Conservation (phyloP, 164 flowering plant genomes). For the Umbilicus rupestris region DNA sequence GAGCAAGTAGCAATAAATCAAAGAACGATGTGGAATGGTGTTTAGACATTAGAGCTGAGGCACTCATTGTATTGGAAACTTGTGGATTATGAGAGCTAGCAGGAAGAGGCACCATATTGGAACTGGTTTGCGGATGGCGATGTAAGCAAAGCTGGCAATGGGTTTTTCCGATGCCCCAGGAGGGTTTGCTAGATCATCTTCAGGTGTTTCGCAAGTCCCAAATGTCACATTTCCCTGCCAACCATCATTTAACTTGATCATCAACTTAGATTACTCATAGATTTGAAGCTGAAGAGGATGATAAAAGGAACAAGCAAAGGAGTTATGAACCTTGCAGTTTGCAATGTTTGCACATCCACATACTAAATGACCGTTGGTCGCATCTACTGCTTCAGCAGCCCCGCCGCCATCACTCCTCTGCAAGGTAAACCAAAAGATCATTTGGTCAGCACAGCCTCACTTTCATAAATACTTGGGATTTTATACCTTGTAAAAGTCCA, state of each 20-base stretch:
- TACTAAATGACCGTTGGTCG: conserved; percentile 34
- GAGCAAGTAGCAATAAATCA: too few species aligned
- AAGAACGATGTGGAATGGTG: too few species aligned
- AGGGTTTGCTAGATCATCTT: neutral
- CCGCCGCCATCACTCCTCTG: conserved; percentile 46
- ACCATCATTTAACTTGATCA: neutral
- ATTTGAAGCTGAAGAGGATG: neutral
- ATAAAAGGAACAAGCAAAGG: neutral
- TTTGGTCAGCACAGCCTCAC: too few species aligned
- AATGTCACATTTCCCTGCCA: neutral
- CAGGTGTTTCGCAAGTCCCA: conserved; percentile 1
- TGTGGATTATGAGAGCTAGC: neutral
- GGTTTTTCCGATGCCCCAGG: neutral
- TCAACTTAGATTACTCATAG: neutral
- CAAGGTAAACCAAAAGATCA: neutral
- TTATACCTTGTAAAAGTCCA: conserved; percentile 32
- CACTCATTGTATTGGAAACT: neutral
- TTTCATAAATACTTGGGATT: too few species aligned
- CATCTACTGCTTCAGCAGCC: conserved; percentile 30
- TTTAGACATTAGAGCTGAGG: too few species aligned
- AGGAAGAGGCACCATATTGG: neutral
- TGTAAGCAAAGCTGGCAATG: neutral
- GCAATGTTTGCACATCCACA: conserved; percentile 36
- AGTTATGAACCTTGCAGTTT: conserved; percentile 32
- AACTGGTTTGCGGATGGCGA: neutral